Base-by-base conservation (phyloP, 2,329 filamentous ascomycete genomes). In the Alternaria atra region DNA sequence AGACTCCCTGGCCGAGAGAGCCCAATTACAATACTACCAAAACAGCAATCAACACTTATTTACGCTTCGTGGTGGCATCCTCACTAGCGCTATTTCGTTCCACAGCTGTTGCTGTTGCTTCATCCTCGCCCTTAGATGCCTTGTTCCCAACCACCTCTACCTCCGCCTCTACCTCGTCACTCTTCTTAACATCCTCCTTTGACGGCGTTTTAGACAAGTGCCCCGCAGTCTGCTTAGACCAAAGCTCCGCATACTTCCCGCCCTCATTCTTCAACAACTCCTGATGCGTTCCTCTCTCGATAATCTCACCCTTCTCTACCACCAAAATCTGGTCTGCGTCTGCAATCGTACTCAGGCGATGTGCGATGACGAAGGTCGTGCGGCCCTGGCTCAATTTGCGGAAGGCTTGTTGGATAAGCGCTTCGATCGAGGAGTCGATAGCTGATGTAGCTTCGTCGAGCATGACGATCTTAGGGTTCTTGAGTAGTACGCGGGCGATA, bases 381-480 rank as follows among this genome's bases (percentile, higher is more conserved):
- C 88, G 86, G 2, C 84, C 86, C 60, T 85, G 80, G 63, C 87
- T 89, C 7, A 90, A 80, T 51, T 81, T 81, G 58, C 80, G 80
- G 54, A 91, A 84, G 0, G 88, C 89, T 32, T 85, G 81, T 67
- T 90, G 89, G 46, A 90, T 90, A 66, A 87, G 86, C 56, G 87
- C 86, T 74, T 91, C 89, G 1, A 88, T 90, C 0, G 84, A 84
- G 29, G 91, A 89, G 66, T 94, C 90, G 86, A 97, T 93, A 52
- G 93, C 92, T 46, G 91, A 92, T 57, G 94, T 96, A 0, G 93
- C 90, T 80, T 97, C 93, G 72, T 97, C 93, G 1, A 97, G 85
- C 17, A 97, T 89, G 3, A 97, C 86, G 43, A 97, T 85, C 69
- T 95, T 92, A 0, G 92, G 90, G 61, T 87, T 87, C 79, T 94